Evolutionary conservation across 768 basidiomycete genomes (phyloP).

Genomic region (Rossbeevera mucosa): DNA sequence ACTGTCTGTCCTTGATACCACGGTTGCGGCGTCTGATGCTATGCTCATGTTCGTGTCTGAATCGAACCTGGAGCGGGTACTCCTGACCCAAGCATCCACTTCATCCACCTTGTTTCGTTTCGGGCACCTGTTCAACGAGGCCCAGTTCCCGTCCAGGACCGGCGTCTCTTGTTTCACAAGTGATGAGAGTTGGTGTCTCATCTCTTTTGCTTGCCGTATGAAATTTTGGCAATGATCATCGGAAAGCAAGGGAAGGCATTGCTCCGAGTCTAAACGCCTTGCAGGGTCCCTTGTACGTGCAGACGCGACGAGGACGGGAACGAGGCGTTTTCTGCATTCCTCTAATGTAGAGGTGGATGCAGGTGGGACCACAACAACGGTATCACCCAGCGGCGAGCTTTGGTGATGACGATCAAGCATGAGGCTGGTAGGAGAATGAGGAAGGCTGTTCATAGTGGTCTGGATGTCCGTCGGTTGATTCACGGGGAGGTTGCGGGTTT

Average conservation of each 20-base stretch:
- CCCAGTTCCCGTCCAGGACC: neutral
- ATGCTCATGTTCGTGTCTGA: conserved; percentile 8
- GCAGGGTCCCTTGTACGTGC: conserved; percentile 14
- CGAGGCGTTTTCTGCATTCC: conserved; percentile 23
- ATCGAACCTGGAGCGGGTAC: conserved; percentile 13
- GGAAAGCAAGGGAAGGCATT: conserved; percentile 24
- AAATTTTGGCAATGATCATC: conserved; percentile 24
- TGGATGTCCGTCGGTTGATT: conserved; percentile 6
- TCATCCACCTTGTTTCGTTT: conserved; percentile 13
- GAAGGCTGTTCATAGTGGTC: conserved; percentile 8
- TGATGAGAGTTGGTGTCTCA: conserved; percentile 20
- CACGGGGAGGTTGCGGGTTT: conserved; percentile 10
- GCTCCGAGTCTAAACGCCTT: conserved; percentile 12
- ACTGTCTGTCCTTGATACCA: conserved; percentile 19
- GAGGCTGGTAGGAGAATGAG: neutral
- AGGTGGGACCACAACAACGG: neutral
- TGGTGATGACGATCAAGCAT: conserved; percentile 2
- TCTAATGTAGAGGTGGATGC: conserved; percentile 17
- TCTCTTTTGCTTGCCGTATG: conserved; percentile 22
- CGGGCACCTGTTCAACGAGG: neutral
- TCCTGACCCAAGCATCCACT: conserved; percentile 11
- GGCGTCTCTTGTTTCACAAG: conserved; percentile 5
- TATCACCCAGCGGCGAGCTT: conserved; percentile 7
- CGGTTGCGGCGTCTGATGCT: conserved; percentile 7
- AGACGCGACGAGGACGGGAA: conserved; percentile 21